phyloP scores from a whole-genome alignment of 805 yeast species.

The Lachancea meyersii region DNA sequence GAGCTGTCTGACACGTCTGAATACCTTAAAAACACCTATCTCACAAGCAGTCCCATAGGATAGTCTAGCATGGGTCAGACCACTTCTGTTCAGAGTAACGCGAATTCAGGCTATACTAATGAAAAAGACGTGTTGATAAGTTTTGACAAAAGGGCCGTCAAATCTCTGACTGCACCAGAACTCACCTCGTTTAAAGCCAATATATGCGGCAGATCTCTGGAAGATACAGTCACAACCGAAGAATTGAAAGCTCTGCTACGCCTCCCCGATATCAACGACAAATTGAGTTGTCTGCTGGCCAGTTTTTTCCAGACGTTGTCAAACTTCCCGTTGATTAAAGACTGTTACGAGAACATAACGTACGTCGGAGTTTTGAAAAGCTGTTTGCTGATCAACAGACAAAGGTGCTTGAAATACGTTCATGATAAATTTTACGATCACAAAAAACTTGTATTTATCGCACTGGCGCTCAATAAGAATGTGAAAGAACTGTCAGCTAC shows the following conservation, averaged over 20 bases:
- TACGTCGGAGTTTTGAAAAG: slow-evolving; percentile 40
- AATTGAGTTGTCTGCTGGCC: slow-evolving; percentile 35
- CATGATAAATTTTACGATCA: slow-evolving; percentile 37
- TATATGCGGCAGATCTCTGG: slow-evolving; percentile 20
- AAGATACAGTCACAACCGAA: slow-evolving; percentile 22
- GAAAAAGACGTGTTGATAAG: slow-evolving; percentile 13
- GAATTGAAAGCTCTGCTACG: slow-evolving; percentile 32
- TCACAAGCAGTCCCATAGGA: background rate
- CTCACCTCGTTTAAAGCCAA: slow-evolving; percentile 21
- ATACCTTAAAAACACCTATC: too few relatives aligned
- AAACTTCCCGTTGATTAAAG: slow-evolving; percentile 44
- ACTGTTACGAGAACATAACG: slow-evolving; percentile 31
- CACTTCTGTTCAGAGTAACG: slow-evolving; percentile 11
- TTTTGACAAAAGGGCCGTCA: slow-evolving; percentile 17
- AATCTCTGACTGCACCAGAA: slow-evolving; percentile 21
- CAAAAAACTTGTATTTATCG: slow-evolving; percentile 41
- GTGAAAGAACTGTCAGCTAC: slow-evolving; percentile 13
- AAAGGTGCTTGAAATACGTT: slow-evolving; percentile 35
- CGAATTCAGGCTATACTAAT: background rate
- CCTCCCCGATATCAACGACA: slow-evolving; percentile 32
- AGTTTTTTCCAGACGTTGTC: slow-evolving; percentile 40
- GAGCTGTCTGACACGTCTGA: too few relatives aligned
- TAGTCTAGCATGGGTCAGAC: slow-evolving; percentile 20
- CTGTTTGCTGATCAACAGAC: slow-evolving; percentile 39
- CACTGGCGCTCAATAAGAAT: slow-evolving; percentile 33